Percentiles rank a stretch among this genome's conserved stretches.
phyloP scores from a whole-genome alignment of 768 basidiomycete genomes.

The Mrakia hoshinonis region DNA sequence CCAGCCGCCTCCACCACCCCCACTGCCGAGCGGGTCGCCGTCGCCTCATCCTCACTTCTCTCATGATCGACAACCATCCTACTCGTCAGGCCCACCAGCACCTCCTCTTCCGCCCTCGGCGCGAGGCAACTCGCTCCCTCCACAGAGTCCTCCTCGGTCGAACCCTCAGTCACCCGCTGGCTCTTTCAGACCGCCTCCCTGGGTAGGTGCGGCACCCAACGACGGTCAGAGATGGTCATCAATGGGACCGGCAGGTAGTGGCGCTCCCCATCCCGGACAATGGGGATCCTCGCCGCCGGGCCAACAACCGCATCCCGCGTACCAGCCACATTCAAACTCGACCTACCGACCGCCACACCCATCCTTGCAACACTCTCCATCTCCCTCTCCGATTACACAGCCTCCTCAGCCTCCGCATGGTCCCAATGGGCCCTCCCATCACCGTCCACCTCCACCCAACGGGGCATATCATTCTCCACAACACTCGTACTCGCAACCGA shows the following conservation, averaged over 20 bases:
- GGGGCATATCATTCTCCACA: conserved; percentile 3
- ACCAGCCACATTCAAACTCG: conserved; percentile 26
- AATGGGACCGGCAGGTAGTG: not conserved
- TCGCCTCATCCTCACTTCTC: conserved; percentile 32
- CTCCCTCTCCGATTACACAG: conserved; percentile 33
- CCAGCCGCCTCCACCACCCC: conserved; percentile 32
- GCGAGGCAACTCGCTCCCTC: conserved; percentile 16
- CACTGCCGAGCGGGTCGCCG: conserved; percentile 34
- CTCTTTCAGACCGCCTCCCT: not conserved
- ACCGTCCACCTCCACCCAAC: conserved; percentile 2
- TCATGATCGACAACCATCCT: conserved; percentile 27
- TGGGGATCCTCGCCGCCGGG: conserved; percentile 8
- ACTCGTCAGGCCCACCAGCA: conserved; percentile 29
- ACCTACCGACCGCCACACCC: not conserved
- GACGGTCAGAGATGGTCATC: not conserved
- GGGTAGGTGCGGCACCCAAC: not conserved
- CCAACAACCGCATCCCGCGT: conserved; percentile 32
- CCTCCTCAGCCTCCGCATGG: conserved; percentile 31
- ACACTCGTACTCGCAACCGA: conserved; percentile 18
- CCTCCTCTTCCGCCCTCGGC: conserved; percentile 30
- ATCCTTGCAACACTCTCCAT: conserved; percentile 21
- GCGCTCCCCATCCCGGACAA: not conserved
- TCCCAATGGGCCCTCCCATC: not conserved
- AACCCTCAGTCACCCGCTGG: not conserved
- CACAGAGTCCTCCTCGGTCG: not conserved